Evolutionary conservation across 768 basidiomycete genomes (phyloP), one percentile per base, ranked within the genome.

Genomic region (Dioszegia aurantiaca): DNA sequence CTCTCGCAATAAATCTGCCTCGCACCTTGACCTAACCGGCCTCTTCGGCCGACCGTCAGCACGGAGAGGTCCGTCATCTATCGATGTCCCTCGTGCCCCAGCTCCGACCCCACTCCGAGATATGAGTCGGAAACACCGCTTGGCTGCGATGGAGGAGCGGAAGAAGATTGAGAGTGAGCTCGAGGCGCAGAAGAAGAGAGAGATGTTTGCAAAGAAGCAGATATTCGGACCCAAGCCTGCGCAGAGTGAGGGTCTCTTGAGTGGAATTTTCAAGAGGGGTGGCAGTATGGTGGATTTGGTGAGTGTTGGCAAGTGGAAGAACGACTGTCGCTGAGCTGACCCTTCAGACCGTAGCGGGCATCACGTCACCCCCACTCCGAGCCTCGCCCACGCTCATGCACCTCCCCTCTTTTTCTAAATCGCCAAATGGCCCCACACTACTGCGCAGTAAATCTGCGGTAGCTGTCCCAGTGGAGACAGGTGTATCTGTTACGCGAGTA

Each of bases 231-330:
- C 51, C 5, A 46, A 36, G 16, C 39, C 54, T 23, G 10, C 33
- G 27, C 48, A 24, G 17, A 23, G 40, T 19, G 59, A 63, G 31
- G 73, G 75, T 1, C 33, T 72, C n/a, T 49, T 77, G 28, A 66
- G 63, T 36, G 68, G 65, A 16, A 51, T 72, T 28, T 68, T 77
- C 53, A 73, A 72, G 48, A 36, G 64, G 12, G 71, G 71, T 1
- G 75, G 65, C 16, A 77, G 75, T 63, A 73, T 77, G 75, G 70
- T 73, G 8, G 64, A 73, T 48, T 55, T 77, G 39, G 75, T 76
- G 55, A 62, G 74, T 67, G 5, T 16, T 44, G 16, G 24, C 6
- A 30, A 24, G 24, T 41, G 48, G 5, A 39, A 56, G 19, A 6
- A 24, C 10, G 45, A 9, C 33, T 6, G 4, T 26, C 28, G 55